phyloP scores from a whole-genome alignment of 371 early-diverging fungal genomes.

The Mucor sp. region DNA sequence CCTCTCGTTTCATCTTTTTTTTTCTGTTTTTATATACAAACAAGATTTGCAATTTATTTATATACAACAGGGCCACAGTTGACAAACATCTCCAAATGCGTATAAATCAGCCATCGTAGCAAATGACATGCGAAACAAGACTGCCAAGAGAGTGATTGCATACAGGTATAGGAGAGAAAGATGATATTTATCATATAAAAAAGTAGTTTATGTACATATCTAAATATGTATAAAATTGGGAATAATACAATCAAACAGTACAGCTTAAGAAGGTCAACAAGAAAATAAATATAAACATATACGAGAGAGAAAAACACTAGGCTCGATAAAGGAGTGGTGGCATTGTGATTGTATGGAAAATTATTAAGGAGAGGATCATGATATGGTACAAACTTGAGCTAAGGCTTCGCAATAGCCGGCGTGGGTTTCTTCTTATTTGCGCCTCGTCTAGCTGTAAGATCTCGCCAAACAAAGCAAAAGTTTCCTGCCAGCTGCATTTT shows the following conservation, averaged over 20 bases:
- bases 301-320: neutral
- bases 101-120: neutral
- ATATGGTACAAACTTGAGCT: neutral
- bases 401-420: neutral
- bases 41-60: neutral
- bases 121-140: neutral
- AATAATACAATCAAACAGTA: neutral
- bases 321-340: neutral
- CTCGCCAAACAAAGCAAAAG: conserved; percentile 55
- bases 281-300: conserved; percentile 1
- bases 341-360: neutral
- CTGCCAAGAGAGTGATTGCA: neutral
- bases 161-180: neutral
- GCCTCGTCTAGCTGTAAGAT: conserved; percentile 40
- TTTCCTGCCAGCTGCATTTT: conserved; percentile 50
- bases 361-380: neutral
- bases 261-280: neutral
- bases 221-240: neutral
- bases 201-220: neutral
- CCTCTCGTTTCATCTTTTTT: neutral
- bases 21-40: neutral
- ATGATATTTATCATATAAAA: neutral
- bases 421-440: conserved; percentile 26
- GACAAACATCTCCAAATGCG: neutral
- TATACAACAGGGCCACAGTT: neutral